Evolutionary conservation across 2,329 filamentous ascomycete genomes (phyloP), one percentile per base, ranked within the genome.

Genomic region (Sporothrix variecibatus): DNA sequence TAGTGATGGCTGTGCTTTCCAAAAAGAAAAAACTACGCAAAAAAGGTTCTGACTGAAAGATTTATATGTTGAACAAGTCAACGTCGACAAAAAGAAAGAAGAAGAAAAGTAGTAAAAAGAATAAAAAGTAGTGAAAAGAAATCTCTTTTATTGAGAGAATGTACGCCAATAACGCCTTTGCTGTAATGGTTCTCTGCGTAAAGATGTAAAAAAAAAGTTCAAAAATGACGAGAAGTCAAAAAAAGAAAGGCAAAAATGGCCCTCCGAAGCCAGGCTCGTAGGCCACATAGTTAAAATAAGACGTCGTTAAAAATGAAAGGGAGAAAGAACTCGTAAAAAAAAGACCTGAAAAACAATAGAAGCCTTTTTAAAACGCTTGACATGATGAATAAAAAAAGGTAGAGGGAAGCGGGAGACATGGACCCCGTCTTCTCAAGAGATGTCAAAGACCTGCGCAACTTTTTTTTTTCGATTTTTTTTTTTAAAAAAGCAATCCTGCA

Each of bases 141-240:
- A 5, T 51, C 26, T 51, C 65, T n/a, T n/a, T 49, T 67, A 28
- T 68, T 68, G 40, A 12, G 51, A 58, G 34, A 58, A 12, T 40
- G 7, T 7, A 71, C 56, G 40, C 56, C 40, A 43, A 26, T 23
- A 72, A 72, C 70, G 12, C 70, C 70, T 4, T 38, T 64, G 70
- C 70, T 64, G n/a, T 26, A 62, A 64, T 72, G 58, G 17, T 51
- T 12, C 26, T 72, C 40, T 5, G 46, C 46, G 49, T 53, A 20
- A 38, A 69, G 23, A 53, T 2, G 28, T 34, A 11, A 34, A 23
- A 69, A 31, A 4, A 2, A 26, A 28, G 12, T 23, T 46, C 64
- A 28, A 69, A 34, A 68, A 3, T 23, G 46, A 69, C 1, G 20
- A 60, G 40, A 71, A 34, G 15, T 26, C 28, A 71, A 71, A 28